These are phyloP conservation scores for Biancaea sappan DNA, from an alignment of 306 rosid genomes.

Conservation along the genomic window DNA sequence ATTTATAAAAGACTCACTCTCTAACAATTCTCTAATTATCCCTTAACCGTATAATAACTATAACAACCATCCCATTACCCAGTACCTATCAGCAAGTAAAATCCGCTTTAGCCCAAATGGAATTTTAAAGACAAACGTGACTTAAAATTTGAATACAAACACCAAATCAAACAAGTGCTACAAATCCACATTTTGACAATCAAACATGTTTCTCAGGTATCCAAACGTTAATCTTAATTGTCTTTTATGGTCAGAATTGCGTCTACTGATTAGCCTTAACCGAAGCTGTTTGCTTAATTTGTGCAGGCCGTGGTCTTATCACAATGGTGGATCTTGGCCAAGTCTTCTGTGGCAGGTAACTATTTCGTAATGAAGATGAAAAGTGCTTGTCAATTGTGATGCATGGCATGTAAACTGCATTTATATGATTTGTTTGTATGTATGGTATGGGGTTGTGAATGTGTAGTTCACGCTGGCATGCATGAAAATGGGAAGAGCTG, in stretches of 20 bases:
- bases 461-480: constrained; percentile 80
- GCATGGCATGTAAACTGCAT: constrained; percentile 1
- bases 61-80: too few relatives aligned
- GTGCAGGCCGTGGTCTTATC: constrained; percentile 94
- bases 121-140: too few relatives aligned
- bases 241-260: constrained; percentile 25
- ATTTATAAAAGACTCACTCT: too few relatives aligned
- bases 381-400: background rate
- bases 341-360: constrained; percentile 90
- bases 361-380: background rate
- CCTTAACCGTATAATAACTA: too few relatives aligned
- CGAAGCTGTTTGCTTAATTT: constrained; percentile 30
- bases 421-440: background rate
- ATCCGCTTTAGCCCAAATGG: too few relatives aligned
- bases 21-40: too few relatives aligned
- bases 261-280: constrained; percentile 3
- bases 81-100: too few relatives aligned
- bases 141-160: too few relatives aligned
- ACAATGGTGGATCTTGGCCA: constrained; percentile 94
- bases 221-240: too few relatives aligned
- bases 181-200: too few relatives aligned
- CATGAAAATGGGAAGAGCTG: constrained; percentile 84
- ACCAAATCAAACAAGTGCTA: too few relatives aligned
- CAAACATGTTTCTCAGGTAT: too few relatives aligned
- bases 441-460: constrained; percentile 16